phyloP scores from a whole-genome alignment of 768 basidiomycete genomes.

The Lactifluus pinguis region DNA sequence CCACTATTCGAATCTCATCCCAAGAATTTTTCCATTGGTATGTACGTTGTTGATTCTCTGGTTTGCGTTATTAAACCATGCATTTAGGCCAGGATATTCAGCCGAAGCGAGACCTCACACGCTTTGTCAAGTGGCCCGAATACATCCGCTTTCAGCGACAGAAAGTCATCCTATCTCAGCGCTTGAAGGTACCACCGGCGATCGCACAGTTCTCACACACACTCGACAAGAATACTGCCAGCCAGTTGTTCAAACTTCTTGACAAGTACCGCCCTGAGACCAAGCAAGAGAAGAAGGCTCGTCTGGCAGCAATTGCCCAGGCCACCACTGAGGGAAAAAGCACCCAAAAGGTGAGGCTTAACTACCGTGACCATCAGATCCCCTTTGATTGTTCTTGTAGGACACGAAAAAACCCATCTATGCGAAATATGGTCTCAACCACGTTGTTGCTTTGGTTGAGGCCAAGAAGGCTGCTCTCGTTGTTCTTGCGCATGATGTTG shows the following conservation, averaged over 20 bases:
- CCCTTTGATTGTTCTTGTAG: conserved; percentile 26
- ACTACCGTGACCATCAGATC: background rate
- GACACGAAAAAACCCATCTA: conserved; percentile 92
- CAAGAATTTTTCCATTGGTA: conserved; percentile 95
- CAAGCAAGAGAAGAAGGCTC: conserved; percentile 95
- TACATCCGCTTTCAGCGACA: conserved; percentile 97
- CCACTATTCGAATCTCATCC: conserved; percentile 88
- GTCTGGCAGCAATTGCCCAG: conserved; percentile 69
- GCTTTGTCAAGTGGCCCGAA: conserved; percentile 99
- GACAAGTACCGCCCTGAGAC: conserved; percentile 96
- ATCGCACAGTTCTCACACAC: conserved; percentile 97
- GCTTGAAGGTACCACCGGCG: conserved; percentile 95
- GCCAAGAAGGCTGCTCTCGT: conserved; percentile 96
- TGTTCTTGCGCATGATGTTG: conserved; percentile 94
- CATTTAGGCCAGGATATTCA: conserved; percentile 85
- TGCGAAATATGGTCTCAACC: conserved; percentile 96
- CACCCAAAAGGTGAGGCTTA: conserved; percentile 40
- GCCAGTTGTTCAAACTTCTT: conserved; percentile 93
- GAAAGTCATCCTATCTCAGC: conserved; percentile 96
- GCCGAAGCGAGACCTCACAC: conserved; percentile 82
- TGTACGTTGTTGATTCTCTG: conserved; percentile 20
- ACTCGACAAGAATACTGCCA: conserved; percentile 98
- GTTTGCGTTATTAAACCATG: background rate
- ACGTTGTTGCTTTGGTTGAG: conserved; percentile 90
- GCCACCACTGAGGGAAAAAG: conserved; percentile 76